Evolutionary conservation across 306 rosid species (phyloP), one percentile per base, ranked within the genome.

Genomic region (Gastrolobium bilobum): DNA sequence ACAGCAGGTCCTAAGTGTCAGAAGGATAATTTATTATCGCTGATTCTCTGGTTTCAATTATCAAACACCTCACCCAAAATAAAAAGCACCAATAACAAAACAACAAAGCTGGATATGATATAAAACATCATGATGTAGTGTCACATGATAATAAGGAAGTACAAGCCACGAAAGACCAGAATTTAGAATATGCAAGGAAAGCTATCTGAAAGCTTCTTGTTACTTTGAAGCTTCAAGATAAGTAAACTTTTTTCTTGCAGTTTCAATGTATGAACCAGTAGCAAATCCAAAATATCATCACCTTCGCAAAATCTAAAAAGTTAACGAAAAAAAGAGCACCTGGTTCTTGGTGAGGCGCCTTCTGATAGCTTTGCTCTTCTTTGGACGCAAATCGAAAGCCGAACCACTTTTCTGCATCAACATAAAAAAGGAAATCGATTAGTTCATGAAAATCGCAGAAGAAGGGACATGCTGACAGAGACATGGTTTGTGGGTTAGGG

Each of bases 211-310:
- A 78, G 82, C 58, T 56, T 85, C 34, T 26, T 67, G 78, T 62
- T 72, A 76, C 87, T 79, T 79, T 37, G 70, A 59, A 68, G 74
- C 79, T 50, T 60, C 46, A 35, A 50, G 26, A 88, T 86, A 56
- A 85, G 87, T 77, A 64, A 59, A 68, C 84, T 79, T 81, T 81
- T n/a, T 76, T 78, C 69, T 5, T 44, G 59, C 51, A 75, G 81
- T 72, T 81, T 64, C 74, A 37, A 38, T 40, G 83, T 66, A 74
- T 29, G 29, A 52, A 30, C 75, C 80, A 44, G 40, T 29, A 38
- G 34, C 59, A 56, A 61, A 69, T 61, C 76, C 56, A 76, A 68
- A 73, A 48, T 40, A 63, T 57, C 31, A 14, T 64, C 53, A 20
- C 64, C 72, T 2, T 37, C 20, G 11, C 9, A 53, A 13, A 52